Evolutionary conservation across 2,329 filamentous ascomycete species (phyloP).

Genomic region (Cadophora sp.): DNA sequence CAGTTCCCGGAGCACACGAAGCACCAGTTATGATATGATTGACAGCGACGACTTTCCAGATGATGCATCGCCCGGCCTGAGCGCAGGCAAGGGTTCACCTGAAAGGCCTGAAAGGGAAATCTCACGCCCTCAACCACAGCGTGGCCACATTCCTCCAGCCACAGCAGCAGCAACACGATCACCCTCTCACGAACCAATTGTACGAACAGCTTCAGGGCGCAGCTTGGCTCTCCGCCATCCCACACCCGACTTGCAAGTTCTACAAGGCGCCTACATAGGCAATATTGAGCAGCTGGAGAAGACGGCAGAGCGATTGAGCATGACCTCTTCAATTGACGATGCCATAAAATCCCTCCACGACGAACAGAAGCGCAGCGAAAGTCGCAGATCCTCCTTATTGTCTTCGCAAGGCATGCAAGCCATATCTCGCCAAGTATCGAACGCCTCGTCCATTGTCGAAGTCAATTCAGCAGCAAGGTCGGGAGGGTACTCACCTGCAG

Average conservation of each 20-base stretch:
- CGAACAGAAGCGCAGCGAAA: conserved; percentile 74
- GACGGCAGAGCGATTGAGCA: conserved; percentile 76
- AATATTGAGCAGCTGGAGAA: conserved; percentile 79
- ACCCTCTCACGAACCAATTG: conserved; percentile 29
- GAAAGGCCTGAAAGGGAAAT: conserved; percentile 7
- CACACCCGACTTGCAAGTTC: conserved; percentile 65
- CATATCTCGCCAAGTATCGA: conserved; percentile 54
- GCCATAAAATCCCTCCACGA: conserved; percentile 77
- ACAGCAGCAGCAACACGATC: conserved; percentile 12
- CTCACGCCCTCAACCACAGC: conserved; percentile 15
- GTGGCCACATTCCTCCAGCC: conserved; percentile 19
- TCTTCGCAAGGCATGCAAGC: conserved; percentile 49
- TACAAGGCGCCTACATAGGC: conserved; percentile 66
- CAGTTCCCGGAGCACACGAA: conserved; percentile 19
- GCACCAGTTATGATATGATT: conserved; percentile 24
- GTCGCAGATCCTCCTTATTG: conserved; percentile 67
- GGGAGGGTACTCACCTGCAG: conserved; percentile 73
- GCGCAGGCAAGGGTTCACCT: conserved; percentile 13
- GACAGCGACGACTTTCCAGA: conserved; percentile 20
- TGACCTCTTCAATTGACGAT: conserved; percentile 75
- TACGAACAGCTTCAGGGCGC: conserved; percentile 41
- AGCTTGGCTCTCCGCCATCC: conserved; percentile 57
- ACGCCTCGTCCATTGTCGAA: conserved; percentile 68
- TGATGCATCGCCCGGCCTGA: conserved; percentile 13
- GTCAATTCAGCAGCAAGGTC: conserved; percentile 70